Evolutionary conservation across 179 eudicot genomes (phyloP).

Genomic region (Vitellaria paradoxa): DNA sequence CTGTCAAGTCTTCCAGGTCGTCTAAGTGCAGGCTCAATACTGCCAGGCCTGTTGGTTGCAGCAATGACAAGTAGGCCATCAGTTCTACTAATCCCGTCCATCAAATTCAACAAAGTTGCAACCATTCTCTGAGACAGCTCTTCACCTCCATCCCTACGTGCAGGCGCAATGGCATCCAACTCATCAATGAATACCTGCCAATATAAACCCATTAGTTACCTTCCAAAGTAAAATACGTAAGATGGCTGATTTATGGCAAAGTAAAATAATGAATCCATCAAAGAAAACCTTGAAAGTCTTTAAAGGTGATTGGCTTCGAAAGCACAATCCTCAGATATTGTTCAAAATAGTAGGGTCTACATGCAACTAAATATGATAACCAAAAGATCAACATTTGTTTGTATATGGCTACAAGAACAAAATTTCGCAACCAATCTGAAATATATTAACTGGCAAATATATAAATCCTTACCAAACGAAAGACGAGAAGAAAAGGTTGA

Average conservation of each 20-base stretch:
- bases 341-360: too few species aligned
- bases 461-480: too few species aligned
- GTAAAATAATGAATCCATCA: neutral
- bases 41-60: slow-evolving; percentile 85
- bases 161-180: slow-evolving; percentile 98
- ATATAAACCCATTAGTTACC: slow-evolving; percentile 4
- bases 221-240: slow-evolving; percentile 8
- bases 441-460: too few species aligned
- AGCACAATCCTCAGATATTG: too few species aligned
- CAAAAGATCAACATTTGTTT: too few species aligned
- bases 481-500: too few species aligned
- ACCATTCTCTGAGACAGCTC: slow-evolving; percentile 92
- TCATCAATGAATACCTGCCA: slow-evolving; percentile 88
- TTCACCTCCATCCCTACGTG: slow-evolving; percentile 89
- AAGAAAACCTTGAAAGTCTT: neutral
- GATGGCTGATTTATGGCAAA: neutral
- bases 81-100: slow-evolving; percentile 80
- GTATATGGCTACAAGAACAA: too few species aligned
- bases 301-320: too few species aligned
- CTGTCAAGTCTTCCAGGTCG: slow-evolving; percentile 92
- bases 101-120: slow-evolving; percentile 77
- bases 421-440: too few species aligned
- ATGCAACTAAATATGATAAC: too few species aligned
- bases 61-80: slow-evolving; percentile 81
- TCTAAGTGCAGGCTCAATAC: slow-evolving; percentile 93